phyloP scores from a whole-genome alignment of 2,329 filamentous ascomycete genomes.

The Plenodomus biglobosus region DNA sequence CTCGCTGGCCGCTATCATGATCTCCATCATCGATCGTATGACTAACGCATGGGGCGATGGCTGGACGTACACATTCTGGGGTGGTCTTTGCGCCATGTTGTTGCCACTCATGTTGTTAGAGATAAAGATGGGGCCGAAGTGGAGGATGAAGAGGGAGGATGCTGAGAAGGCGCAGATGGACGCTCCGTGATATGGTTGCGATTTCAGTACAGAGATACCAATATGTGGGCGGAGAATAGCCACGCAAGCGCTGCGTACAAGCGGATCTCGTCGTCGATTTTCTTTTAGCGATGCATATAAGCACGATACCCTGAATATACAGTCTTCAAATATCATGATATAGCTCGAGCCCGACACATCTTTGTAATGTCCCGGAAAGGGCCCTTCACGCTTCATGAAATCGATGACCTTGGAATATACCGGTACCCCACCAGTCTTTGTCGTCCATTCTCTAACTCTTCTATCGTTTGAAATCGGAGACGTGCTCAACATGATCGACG shows the following conservation, averaged over 20 bases:
- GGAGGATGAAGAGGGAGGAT: slow-evolving; percentile 24
- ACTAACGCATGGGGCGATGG: slow-evolving; percentile 21
- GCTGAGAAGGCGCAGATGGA: not conserved
- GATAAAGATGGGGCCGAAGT: slow-evolving; percentile 29
- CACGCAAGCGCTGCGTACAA: not conserved
- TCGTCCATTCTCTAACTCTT: not conserved
- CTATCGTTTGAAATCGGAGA: not conserved
- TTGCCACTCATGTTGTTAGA: slow-evolving; percentile 33
- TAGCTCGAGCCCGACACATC: not conserved
- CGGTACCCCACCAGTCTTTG: no score
- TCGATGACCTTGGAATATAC: no score
- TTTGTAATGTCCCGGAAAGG: not conserved
- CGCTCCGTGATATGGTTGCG: not conserved
- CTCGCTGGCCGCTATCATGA: slow-evolving; percentile 26
- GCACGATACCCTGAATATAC: not conserved
- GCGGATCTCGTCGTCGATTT: not conserved
- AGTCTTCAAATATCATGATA: not conserved
- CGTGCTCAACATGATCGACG: not conserved
- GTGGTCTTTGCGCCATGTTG: slow-evolving; percentile 21
- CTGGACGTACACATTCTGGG: slow-evolving; percentile 35
- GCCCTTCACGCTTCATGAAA: no score
- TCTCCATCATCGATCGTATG: slow-evolving; percentile 32
- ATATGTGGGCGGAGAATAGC: no score
- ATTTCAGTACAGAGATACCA: not conserved
- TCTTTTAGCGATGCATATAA: not conserved